Conservation (phyloP, 208 protist species). For the Wallacemonas rigidus region DNA sequence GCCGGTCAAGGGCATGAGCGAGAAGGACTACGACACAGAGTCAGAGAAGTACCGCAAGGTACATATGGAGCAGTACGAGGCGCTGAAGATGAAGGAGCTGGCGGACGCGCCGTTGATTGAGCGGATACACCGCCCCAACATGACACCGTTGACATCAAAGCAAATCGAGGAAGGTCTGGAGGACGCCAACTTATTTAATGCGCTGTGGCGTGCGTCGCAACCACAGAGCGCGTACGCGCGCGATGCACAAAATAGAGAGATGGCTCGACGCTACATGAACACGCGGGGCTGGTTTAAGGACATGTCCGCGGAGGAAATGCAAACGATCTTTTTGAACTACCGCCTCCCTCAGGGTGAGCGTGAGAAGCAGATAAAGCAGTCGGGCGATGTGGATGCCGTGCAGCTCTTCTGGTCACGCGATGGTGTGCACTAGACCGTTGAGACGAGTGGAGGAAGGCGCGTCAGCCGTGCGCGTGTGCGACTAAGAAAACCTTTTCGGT, state of each 20-base stretch:
- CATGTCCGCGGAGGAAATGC: conserved; percentile 82
- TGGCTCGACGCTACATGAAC: conserved; percentile 72
- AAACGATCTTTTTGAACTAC: conserved; percentile 76
- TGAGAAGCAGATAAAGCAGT: conserved; percentile 38
- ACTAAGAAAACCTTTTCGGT: too few relatives aligned
- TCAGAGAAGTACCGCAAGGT: conserved; percentile 66
- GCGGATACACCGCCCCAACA: conserved; percentile 75
- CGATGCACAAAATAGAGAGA: conserved; percentile 52
- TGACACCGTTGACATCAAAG: conserved; percentile 53
- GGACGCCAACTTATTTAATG: conserved; percentile 79
- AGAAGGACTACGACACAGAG: conserved; percentile 73
- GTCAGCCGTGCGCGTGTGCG: too few relatives aligned
- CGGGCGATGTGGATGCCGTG: conserved; percentile 22
- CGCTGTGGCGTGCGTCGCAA: conserved; percentile 74
- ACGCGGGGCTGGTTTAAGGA: conserved; percentile 82
- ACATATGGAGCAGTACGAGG: conserved; percentile 79
- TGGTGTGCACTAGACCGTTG: conserved; percentile 19
- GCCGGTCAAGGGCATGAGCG: conserved; percentile 81
- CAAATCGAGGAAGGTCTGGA: conserved; percentile 79
- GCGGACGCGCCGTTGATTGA: conserved; percentile 76
- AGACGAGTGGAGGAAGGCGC: background rate
- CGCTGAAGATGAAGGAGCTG: conserved; percentile 65
- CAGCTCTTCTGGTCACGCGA: conserved; percentile 64
- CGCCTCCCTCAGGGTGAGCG: conserved; percentile 50
- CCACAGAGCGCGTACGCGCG: conserved; percentile 55